phyloP scores from a whole-genome alignment of 768 basidiomycete species.

The Xerocomus spinulosus region DNA sequence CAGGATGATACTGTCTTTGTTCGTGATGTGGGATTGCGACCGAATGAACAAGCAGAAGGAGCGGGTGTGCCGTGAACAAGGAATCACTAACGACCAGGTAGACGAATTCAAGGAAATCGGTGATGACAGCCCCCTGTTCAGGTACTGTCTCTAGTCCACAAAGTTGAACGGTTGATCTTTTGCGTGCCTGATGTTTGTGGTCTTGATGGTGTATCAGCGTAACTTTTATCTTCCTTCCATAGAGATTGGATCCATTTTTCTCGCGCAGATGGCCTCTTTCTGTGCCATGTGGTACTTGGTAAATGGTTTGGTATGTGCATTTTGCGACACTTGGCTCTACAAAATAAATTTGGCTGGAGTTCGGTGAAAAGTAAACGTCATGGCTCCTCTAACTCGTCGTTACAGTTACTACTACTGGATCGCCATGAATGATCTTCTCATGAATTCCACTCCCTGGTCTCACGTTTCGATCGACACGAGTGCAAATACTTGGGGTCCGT shows the following conservation, averaged over 20 bases:
- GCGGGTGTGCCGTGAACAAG: constrained; percentile 37
- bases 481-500: constrained; percentile 2
- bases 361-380: too few species aligned
- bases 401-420: not conserved
- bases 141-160: constrained; percentile 27
- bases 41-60: constrained; percentile 47
- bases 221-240: too few species aligned
- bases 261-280: too few species aligned
- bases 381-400: not conserved
- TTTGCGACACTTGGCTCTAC: too few species aligned
- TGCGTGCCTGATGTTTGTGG: too few species aligned
- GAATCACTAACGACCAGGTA: constrained; percentile 36
- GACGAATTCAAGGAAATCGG: constrained; percentile 44
- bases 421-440: constrained; percentile 9
- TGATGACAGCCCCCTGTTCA: constrained; percentile 52
- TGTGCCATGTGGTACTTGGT: too few species aligned
- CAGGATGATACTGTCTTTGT: constrained; percentile 34
- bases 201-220: too few species aligned
- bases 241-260: too few species aligned
- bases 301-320: too few species aligned
- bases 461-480: constrained; percentile 1
- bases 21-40: constrained; percentile 44
- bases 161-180: too few species aligned
- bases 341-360: too few species aligned
- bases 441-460: not conserved